phyloP scores from a whole-genome alignment of 1,284 basidiomycete genomes.

The Cryptococcus amylolentus region DNA sequence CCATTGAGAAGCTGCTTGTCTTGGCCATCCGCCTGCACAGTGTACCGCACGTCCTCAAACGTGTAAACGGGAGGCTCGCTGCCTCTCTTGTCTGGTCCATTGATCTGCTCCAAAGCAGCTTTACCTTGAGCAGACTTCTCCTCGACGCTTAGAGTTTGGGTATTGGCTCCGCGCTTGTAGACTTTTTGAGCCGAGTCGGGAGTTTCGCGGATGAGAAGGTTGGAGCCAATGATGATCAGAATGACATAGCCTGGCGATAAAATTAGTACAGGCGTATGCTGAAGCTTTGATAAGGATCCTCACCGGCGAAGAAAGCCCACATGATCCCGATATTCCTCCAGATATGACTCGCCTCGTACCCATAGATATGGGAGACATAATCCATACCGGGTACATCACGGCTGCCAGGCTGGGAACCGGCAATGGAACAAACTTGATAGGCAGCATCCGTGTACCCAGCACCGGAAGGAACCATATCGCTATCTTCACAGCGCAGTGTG shows the following conservation, averaged over 20 bases:
- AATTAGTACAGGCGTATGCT: conserved; percentile 21
- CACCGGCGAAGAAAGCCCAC: conserved; percentile 50
- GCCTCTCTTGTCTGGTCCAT: background rate
- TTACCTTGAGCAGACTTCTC: background rate
- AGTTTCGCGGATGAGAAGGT: too few relatives aligned
- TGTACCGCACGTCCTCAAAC: background rate
- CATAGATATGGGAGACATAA: too few relatives aligned
- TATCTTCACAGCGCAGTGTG: background rate
- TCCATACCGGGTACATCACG: too few relatives aligned
- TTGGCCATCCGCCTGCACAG: background rate
- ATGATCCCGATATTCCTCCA: conserved; percentile 57
- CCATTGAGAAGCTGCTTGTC: background rate
- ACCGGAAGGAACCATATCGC: background rate
- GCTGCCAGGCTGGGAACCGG: too few relatives aligned
- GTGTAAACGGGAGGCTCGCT: background rate
- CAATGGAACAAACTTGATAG: too few relatives aligned
- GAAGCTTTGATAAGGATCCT: too few relatives aligned
- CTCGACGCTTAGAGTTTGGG: background rate
- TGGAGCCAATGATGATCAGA: too few relatives aligned
- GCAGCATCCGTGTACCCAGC: background rate
- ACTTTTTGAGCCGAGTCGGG: background rate
- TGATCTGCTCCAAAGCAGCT: background rate
- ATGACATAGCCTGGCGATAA: too few relatives aligned
- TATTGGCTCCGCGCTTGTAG: background rate
- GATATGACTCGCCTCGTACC: background rate